Evolutionary conservation across 768 basidiomycete genomes (phyloP), one percentile per base, ranked within the genome.

Genomic region (Tylopilus intermedius): DNA sequence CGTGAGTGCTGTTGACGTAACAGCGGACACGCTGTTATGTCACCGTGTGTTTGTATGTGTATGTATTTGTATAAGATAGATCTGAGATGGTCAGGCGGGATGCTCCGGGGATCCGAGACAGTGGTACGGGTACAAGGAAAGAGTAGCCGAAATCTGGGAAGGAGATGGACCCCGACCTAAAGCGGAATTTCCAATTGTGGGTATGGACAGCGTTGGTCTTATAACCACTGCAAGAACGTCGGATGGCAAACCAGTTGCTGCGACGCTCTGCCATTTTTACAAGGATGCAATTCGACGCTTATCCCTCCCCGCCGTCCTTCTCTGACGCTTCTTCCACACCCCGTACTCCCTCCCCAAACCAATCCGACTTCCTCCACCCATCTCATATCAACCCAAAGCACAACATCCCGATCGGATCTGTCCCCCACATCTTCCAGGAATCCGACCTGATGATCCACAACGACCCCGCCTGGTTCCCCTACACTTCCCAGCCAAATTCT

Each of bases 341-440:
- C 2, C 79, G 86, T 50, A 89, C 88, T 0, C 88, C 88, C 0
- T 88, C 88, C 1, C 88, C 88, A 21, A 74, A 70, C 42, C 63
- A 70, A 14, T 57, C 69, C 58, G 71, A 75, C 60, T 61, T 75
- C 56, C 50, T 68, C 39, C 62, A 60, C 26, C 48, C 26, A 2
- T 10, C 57, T 33, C 51, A 49, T 37, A 45, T 66, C 59, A 59
- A 70, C 66, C 64, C 71, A 71, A 79, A 79, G 65, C 63, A 64
- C 62, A 30, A 47, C 44, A 52, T 68, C 60, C 62, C 66, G 62
- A 59, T 75, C 61, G 72, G 74, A 68, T 74, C 79, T 57, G 65
- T 72, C 62, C 74, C 74, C 64, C 75, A 74, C 68, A 74, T 83
- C 68, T 79, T 82, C 67, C 70, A 74, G 51, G 70, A 76, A 53